Evolutionary conservation across 1,284 basidiomycete species (phyloP).

Genomic region (Meira miltonrushii): DNA sequence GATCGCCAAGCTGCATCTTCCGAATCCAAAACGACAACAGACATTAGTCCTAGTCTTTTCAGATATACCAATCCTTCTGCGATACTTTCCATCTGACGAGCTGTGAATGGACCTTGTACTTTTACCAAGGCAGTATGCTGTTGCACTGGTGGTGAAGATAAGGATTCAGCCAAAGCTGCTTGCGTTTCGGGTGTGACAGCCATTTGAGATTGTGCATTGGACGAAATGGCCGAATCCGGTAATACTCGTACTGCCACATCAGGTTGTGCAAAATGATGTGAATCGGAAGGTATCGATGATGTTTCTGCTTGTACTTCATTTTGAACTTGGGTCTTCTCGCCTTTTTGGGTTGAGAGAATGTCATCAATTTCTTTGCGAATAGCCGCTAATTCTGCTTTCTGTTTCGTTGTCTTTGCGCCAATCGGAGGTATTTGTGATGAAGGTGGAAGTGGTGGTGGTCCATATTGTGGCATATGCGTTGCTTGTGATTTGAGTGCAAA

Average conservation of each 20-base stretch:
- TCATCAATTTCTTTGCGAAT: neutral
- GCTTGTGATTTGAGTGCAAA: neutral
- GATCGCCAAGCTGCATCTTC: slow-evolving; percentile 63
- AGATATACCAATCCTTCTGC: slow-evolving; percentile 88
- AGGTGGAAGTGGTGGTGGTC: neutral
- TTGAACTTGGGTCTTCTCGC: neutral
- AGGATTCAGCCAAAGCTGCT: slow-evolving; percentile 25
- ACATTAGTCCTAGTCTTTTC: slow-evolving; percentile 87
- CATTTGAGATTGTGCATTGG: slow-evolving; percentile 15
- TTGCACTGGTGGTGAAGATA: slow-evolving; percentile 55
- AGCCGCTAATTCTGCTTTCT: neutral
- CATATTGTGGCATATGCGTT: neutral
- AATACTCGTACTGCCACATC: slow-evolving; percentile 1
- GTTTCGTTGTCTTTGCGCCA: slow-evolving; percentile 11
- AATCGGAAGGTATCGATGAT: neutral
- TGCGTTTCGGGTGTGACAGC: slow-evolving; percentile 12
- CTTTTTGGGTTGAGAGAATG: neutral
- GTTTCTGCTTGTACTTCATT: neutral
- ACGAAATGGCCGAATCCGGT: neutral
- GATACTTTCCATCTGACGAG: slow-evolving; percentile 88
- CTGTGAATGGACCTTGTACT: slow-evolving; percentile 93
- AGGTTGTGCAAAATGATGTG: slow-evolving; percentile 10
- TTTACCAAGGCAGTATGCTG: slow-evolving; percentile 89
- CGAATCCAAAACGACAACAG: slow-evolving; percentile 88
- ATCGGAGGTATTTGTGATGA: slow-evolving; percentile 7